Base-by-base conservation (phyloP, 2,329 filamentous ascomycete genomes). In the Aureobasidium pullulans region DNA sequence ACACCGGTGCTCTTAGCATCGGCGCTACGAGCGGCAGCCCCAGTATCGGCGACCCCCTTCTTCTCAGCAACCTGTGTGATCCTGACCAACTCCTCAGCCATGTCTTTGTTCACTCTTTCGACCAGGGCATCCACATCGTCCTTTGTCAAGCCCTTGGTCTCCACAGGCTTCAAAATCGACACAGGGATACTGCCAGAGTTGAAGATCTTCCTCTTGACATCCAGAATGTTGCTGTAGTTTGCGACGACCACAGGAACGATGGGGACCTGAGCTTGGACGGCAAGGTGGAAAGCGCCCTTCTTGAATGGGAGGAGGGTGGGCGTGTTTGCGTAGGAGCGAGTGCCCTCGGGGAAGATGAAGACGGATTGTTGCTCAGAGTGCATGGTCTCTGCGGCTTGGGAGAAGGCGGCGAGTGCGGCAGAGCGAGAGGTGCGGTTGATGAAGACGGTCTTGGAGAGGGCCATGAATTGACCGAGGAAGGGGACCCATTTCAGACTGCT, bases 231-330 rank as follows among this genome's bases (percentile, higher is more conserved):
- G 62, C 66, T 71, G 66, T 81, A 81, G 65, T 80, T 80, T 19
- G 76, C 78, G n/a, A 74, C 72, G 2, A 79, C 78, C 37, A 95
- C 82, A 0, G 94, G 94, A 3, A 99, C 87, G 67, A 99, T 89
- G 29, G 92, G 92, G 6, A 96, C 94, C 65, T 90, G 88, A 2
- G 93, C 93, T 79, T 97, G 89, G 19, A 99, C 84, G 47, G 94
- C 94, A 36, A 99, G 81, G 73, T 99, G 93, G 75, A 99, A 99
- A 48, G 93, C 94, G 61, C 94, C 94, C 79, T 99, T 99, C 78
- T 99, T 99, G 81, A 97, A 99, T n/a, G 91, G 89, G 58, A 97
- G 79, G 67, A 99, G 76, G 61, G 81, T 83, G 1, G 94, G 89
- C 58, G 92, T 86, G 67, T 87, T 84, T 60, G 88, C 82, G 76